Conservation (phyloP, 768 basidiomycete species). For the Boletus subparvulus region DNA sequence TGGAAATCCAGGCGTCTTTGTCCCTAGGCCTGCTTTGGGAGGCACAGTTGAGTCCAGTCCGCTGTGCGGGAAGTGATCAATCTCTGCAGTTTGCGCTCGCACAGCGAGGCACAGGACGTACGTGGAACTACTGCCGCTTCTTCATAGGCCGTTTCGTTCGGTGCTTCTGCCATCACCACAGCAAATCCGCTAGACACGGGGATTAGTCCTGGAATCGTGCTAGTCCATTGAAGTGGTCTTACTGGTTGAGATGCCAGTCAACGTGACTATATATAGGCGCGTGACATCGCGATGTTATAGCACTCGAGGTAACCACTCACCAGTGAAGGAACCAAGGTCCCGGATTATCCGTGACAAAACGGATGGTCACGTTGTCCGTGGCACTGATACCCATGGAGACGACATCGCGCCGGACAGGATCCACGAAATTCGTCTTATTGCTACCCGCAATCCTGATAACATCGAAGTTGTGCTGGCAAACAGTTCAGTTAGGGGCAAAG, state of each 20-base stretch:
- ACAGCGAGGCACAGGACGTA: slow-evolving; percentile 2
- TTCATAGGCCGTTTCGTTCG: neutral
- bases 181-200: slow-evolving; percentile 16
- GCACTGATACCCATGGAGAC: too few species aligned
- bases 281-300: neutral
- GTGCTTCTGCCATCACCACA: slow-evolving; percentile 30
- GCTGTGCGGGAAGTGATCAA: too few species aligned
- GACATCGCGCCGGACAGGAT: too few species aligned
- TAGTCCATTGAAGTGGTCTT: neutral
- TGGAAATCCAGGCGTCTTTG: too few species aligned
- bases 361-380: slow-evolving; percentile 45
- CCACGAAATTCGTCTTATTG: too few species aligned
- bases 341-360: slow-evolving; percentile 63
- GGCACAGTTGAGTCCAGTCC: too few species aligned
- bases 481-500: too few species aligned
- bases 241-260: slow-evolving; percentile 21
- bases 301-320: neutral
- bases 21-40: too few species aligned
- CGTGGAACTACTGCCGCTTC: slow-evolving; percentile 19
- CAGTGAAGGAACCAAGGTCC: slow-evolving; percentile 45
- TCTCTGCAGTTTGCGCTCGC: too few species aligned
- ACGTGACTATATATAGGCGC: slow-evolving; percentile 13
- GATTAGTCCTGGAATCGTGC: neutral
- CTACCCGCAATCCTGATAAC: too few species aligned
- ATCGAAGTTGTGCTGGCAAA: too few species aligned